Evolutionary conservation across 1,284 basidiomycete species (phyloP).

Genomic region (Trichosporon sp.): DNA sequence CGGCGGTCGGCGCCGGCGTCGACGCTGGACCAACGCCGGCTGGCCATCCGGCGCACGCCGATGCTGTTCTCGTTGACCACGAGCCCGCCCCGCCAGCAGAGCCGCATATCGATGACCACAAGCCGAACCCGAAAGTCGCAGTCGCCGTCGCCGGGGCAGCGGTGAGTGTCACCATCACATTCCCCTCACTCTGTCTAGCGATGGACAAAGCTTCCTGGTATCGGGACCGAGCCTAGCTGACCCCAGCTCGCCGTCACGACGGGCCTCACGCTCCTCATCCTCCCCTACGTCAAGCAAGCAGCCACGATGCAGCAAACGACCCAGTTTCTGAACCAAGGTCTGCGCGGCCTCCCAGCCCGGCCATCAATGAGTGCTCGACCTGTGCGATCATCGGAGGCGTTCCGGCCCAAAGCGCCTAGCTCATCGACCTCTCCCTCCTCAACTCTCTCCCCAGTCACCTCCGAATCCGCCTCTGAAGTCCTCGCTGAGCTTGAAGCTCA

Average conservation of each 20-base stretch:
- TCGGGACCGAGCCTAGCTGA: not conserved
- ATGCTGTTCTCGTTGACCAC: not conserved
- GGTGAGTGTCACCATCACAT: constrained; percentile 15
- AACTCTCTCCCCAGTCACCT: not conserved
- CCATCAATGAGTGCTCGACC: not conserved
- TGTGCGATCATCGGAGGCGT: not conserved
- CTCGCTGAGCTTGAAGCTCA: constrained; percentile 7
- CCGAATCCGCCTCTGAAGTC: not conserved
- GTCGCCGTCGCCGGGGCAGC: constrained; percentile 39
- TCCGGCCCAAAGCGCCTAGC: not conserved
- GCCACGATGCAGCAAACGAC: constrained; percentile 21
- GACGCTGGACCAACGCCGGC: not conserved
- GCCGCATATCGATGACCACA: constrained; percentile 5
- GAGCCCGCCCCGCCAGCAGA: not conserved
- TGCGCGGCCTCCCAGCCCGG: not conserved
- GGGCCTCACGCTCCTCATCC: constrained; percentile 32
- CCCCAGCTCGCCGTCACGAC: constrained; percentile 35
- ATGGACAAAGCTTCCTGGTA: not conserved
- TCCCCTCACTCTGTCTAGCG: too few species aligned
- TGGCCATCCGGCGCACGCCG: not conserved
- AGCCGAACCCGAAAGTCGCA: constrained; percentile 34
- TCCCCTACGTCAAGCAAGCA: constrained; percentile 35
- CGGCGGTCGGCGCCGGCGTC: not conserved
- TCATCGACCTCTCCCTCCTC: not conserved
- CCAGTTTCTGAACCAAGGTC: constrained; percentile 21